Conservation (phyloP, 495 filamentous ascomycete genomes). For the Penicillium psychrofluorescens region DNA sequence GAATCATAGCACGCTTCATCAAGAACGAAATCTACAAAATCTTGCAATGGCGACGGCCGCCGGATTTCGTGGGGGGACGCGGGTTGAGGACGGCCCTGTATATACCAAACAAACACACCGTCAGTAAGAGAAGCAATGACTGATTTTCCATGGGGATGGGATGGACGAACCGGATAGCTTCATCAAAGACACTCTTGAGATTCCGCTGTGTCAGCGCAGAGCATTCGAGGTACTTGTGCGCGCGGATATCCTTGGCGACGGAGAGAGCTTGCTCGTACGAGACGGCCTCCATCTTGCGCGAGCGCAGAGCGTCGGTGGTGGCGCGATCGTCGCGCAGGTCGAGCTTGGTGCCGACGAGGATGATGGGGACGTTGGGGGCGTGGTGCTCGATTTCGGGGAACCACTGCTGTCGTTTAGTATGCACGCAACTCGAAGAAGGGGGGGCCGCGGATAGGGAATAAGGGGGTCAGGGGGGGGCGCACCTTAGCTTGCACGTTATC, state of each 20-base stretch:
- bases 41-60: constrained; percentile 62
- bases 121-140: no score
- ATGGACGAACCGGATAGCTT: constrained; percentile 75
- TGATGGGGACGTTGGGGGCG: constrained; percentile 90
- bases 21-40: constrained; percentile 53
- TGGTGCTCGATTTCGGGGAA: constrained; percentile 95
- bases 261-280: constrained; percentile 80
- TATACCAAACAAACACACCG: no score
- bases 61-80: constrained; percentile 53
- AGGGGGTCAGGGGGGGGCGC: constrained; percentile 10
- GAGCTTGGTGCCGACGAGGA: constrained; percentile 94
- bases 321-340: constrained; percentile 88
- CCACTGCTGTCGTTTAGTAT: constrained; percentile 52
- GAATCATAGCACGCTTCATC: neutral
- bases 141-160: neutral
- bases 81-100: constrained; percentile 77
- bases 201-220: constrained; percentile 96
- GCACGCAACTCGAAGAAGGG: neutral
- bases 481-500: constrained; percentile 98
- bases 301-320: constrained; percentile 66
- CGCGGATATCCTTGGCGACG: constrained; percentile 84
- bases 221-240: constrained; percentile 94
- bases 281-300: constrained; percentile 87
- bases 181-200: constrained; percentile 95
- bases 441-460: neutral